Conservation (phyloP, 1,284 basidiomycete genomes). For the Cryptococcus sp. region DNA sequence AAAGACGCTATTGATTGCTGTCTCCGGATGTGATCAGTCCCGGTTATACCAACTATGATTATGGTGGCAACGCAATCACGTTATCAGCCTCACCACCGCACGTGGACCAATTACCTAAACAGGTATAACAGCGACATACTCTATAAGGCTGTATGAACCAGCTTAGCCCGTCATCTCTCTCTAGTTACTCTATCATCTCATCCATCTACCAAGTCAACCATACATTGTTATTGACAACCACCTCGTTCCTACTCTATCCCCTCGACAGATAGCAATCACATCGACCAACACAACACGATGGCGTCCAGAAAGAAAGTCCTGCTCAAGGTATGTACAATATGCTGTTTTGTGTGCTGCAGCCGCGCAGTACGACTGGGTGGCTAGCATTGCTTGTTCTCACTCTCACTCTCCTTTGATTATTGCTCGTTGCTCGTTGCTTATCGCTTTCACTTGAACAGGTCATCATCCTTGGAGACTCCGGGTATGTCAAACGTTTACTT, state of each 20-base stretch:
- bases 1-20: no score
- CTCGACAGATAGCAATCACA: background rate
- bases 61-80: no score
- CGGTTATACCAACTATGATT: no score
- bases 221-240: background rate
- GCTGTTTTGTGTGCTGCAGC: background rate
- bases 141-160: no score
- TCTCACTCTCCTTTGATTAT: background rate
- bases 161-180: no score
- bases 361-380: background rate
- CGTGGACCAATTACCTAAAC: no score
- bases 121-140: no score
- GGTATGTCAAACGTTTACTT: constrained; percentile 61
- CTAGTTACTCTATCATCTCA: no score
- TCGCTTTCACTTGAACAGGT: constrained; percentile 61
- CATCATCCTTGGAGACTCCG: constrained; percentile 97
- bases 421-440: background rate
- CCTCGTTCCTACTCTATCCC: background rate
- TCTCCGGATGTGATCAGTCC: no score
- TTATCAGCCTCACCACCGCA: no score
- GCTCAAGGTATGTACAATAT: constrained; percentile 72
- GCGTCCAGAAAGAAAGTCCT: constrained; percentile 72
- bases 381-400: background rate
- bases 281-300: constrained; percentile 48
- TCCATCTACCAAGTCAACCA: no score